Conservation (phyloP, 768 basidiomycete species). For the Cantharellus cinnabarinus region DNA sequence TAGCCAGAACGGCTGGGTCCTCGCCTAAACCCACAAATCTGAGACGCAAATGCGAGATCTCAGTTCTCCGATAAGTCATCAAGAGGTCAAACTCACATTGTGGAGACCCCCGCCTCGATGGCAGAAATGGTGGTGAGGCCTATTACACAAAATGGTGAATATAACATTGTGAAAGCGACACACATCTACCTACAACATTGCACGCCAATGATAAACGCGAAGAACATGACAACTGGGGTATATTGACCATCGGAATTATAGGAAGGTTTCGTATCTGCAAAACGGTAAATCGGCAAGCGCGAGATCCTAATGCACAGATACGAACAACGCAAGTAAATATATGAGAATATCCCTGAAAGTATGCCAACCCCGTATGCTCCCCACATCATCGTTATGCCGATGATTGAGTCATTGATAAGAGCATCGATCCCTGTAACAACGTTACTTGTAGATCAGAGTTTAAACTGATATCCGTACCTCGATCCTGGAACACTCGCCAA, state of each 20-base stretch:
- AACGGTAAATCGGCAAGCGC: no score
- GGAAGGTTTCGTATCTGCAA: slow-evolving; percentile 39
- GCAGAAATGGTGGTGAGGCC: slow-evolving; percentile 50
- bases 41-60: neutral
- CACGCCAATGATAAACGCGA: slow-evolving; percentile 63
- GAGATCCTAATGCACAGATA: no score
- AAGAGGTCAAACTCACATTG: slow-evolving; percentile 31
- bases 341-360: slow-evolving; percentile 52
- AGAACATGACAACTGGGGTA: slow-evolving; percentile 55
- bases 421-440: slow-evolving; percentile 35
- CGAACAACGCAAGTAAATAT: slow-evolving; percentile 38
- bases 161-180: no score
- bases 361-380: slow-evolving; percentile 65
- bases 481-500: slow-evolving; percentile 54
- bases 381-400: slow-evolving; percentile 46
- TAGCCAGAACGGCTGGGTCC: slow-evolving; percentile 57
- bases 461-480: slow-evolving; percentile 21
- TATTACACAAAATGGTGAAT: slow-evolving; percentile 11
- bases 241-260: slow-evolving; percentile 61
- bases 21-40: slow-evolving; percentile 74
- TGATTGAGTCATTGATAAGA: slow-evolving; percentile 63
- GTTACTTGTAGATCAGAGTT: neutral
- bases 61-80: neutral
- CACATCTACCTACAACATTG: slow-evolving; percentile 33
- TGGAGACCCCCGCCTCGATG: slow-evolving; percentile 73